phyloP scores from a whole-genome alignment of 2,329 filamentous ascomycete species.

The Pseudocercospora fuligena region DNA sequence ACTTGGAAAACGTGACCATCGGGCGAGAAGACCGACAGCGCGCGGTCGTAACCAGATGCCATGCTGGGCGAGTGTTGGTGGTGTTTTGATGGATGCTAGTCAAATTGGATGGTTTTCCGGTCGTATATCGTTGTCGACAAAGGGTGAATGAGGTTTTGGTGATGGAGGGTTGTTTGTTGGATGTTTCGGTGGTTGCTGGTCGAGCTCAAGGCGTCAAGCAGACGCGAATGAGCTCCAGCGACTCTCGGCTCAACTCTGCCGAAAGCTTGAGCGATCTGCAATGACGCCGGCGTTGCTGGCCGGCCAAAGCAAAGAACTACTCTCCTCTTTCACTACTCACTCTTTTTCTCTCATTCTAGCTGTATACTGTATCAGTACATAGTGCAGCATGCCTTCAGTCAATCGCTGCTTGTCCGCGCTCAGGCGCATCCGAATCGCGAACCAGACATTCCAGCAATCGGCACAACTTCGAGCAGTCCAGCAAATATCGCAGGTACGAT shows the following conservation, averaged over 20 bases:
- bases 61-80: conserved; percentile 53
- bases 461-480: conserved; percentile 33
- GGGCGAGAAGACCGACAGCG: conserved; percentile 97
- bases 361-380: not conserved
- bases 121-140: not conserved
- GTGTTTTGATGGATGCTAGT: not conserved
- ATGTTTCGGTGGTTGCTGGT: conserved; percentile 8
- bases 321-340: conserved; percentile 10
- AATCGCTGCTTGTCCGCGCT: conserved; percentile 36
- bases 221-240: conserved; percentile 13
- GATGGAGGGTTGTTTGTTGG: conserved; percentile 2
- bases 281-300: not conserved
- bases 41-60: conserved; percentile 98
- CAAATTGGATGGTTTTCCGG: not conserved
- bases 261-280: conserved; percentile 13
- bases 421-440: conserved; percentile 40
- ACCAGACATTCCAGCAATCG: conserved; percentile 37
- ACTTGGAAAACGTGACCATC: conserved; percentile 99
- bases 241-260: conserved; percentile 2
- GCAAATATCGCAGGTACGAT: conserved; percentile 33
- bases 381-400: conserved; percentile 31
- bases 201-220: conserved; percentile 21
- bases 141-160: conserved; percentile 1
- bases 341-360: conserved; percentile 1
- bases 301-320: conserved; percentile 7